A percentile compares a stretch with the other conserved stretches of the same genome.
Conservation (phyloP, 257 asterid genomes). For the Capsicum chinense region DNA sequence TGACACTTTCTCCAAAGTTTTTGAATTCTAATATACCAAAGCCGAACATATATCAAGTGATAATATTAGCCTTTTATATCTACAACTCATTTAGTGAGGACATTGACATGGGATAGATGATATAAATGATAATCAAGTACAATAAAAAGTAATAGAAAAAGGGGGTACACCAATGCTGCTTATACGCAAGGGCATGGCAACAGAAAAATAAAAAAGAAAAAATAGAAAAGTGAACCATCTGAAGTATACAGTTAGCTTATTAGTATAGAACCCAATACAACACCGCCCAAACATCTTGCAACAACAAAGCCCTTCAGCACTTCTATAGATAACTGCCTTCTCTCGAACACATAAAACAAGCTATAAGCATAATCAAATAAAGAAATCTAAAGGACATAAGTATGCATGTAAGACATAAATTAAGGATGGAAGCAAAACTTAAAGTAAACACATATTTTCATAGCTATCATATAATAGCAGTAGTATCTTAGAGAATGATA, state of each 20-base stretch:
- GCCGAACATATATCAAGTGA: neutral
- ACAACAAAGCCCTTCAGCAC: no score
- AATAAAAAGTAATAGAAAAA: neutral
- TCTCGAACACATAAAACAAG: no score
- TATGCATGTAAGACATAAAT: neutral
- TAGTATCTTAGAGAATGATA: neutral
- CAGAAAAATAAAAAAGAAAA: neutral
- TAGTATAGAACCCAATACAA: no score
- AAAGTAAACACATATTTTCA: neutral
- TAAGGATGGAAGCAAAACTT: conserved; percentile 25
- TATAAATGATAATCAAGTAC: conserved; percentile 5
- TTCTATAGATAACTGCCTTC: no score
- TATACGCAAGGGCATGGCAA: neutral
- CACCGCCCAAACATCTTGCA: no score
- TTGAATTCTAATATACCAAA: conserved; percentile 11
- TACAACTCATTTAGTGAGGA: neutral
- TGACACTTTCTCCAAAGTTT: conserved; percentile 10
- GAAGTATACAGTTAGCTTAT: no score
- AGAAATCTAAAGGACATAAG: no score
- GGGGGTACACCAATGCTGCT: neutral
- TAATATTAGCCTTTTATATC: conserved; percentile 10
- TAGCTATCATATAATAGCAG: conserved; percentile 23
- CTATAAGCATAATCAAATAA: no score
- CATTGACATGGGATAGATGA: neutral
- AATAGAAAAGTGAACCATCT: neutral